These are phyloP conservation scores for Myotisia sp. DNA, from an alignment of 2,329 filamentous ascomycete genomes.

Conservation along the genomic window DNA sequence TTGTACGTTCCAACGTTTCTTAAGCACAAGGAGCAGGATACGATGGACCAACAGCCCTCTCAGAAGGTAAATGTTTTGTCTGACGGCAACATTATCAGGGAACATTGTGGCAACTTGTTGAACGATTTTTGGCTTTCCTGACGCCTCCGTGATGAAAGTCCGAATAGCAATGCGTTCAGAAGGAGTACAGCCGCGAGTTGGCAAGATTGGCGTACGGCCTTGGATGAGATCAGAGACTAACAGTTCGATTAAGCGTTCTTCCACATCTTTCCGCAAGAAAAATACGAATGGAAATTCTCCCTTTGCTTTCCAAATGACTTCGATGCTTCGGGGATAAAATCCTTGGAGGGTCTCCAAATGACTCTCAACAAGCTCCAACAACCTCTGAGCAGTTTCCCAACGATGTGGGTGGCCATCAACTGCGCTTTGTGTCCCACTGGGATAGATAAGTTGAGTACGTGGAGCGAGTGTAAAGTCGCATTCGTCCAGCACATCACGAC, in stretches of 20 bases:
- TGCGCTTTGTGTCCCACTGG: constrained; percentile 38
- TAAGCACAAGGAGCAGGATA: constrained; percentile 40
- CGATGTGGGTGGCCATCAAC: constrained; percentile 42
- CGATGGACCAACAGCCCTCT: constrained; percentile 41
- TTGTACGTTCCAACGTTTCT: constrained; percentile 52
- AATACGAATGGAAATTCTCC: constrained; percentile 43
- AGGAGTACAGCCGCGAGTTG: constrained; percentile 1
- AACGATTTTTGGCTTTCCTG: neutral
- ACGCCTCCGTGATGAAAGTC: constrained; percentile 7
- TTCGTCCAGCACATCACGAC: constrained; percentile 48
- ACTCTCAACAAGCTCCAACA: constrained; percentile 35
- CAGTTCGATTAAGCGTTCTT: constrained; percentile 30
- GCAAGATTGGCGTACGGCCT: constrained; percentile 19
- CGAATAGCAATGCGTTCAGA: constrained; percentile 2
- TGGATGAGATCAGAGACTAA: constrained; percentile 31
- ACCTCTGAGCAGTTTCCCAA: constrained; percentile 42
- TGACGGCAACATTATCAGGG: constrained; percentile 6
- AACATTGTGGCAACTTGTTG: constrained; percentile 5
- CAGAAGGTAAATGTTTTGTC: constrained; percentile 13
- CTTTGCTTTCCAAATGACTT: constrained; percentile 29
- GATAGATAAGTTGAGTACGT: constrained; percentile 50
- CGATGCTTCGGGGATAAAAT: constrained; percentile 34
- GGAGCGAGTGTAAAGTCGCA: constrained; percentile 49
- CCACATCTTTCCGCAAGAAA: constrained; percentile 38
- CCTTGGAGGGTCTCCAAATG: constrained; percentile 21